A percentile compares a stretch with the other conserved stretches of the same genome.
phyloP scores from a whole-genome alignment of 2,329 filamentous ascomycete genomes.

The Aspergillus japonicus region DNA sequence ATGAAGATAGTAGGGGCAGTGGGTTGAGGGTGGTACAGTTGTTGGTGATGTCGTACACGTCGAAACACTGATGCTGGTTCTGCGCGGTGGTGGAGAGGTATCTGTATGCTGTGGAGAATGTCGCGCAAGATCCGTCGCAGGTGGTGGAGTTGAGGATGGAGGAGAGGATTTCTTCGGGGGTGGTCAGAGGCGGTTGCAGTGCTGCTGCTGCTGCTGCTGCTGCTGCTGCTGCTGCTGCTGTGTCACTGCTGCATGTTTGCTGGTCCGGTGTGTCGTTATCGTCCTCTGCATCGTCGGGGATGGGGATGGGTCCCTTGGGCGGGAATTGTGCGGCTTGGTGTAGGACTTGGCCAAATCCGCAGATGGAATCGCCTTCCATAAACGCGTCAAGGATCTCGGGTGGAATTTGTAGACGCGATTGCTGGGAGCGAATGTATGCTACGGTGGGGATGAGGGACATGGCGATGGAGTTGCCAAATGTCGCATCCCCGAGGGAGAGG shows the following conservation, averaged over 20 bases:
- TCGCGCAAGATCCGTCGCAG: conserved; percentile 38
- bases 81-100: conserved; percentile 20
- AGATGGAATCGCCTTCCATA: conserved; percentile 29
- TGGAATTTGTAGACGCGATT: conserved; percentile 25
- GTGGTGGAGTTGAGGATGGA: conserved; percentile 36
- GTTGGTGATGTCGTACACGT: conserved; percentile 36
- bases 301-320: conserved; percentile 28
- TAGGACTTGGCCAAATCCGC: conserved; percentile 33
- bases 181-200: conserved; percentile 27
- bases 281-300: conserved; percentile 33
- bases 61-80: conserved; percentile 27
- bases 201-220: neutral
- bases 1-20: conserved; percentile 25
- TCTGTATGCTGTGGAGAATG: conserved; percentile 34
- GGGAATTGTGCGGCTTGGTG: conserved; percentile 30
- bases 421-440: conserved; percentile 29
- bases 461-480: conserved; percentile 38
- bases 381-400: conserved; percentile 31
- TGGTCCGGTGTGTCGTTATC: conserved; percentile 27
- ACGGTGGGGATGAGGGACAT: conserved; percentile 33
- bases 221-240: conserved; percentile 5
- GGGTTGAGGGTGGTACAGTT: conserved; percentile 30
- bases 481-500: conserved; percentile 38
- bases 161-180: conserved; percentile 22
- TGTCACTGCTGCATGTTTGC: conserved; percentile 9